Evolutionary conservation across 345 rosid genomes (phyloP).

Genomic region (Hibiscus trionum): DNA sequence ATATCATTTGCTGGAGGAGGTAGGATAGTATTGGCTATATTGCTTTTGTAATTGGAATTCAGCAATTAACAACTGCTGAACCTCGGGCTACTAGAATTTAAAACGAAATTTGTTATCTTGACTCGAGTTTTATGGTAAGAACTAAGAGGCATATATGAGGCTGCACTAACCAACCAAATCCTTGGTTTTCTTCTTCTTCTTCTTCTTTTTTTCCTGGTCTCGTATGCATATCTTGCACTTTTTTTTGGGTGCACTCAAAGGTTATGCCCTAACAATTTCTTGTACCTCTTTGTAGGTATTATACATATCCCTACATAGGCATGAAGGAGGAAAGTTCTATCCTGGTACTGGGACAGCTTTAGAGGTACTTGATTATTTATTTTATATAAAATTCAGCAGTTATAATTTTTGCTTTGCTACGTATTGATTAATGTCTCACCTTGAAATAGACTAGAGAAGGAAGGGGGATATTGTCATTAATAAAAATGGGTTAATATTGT

Average conservation of each 20-base stretch:
- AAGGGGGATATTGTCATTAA: background rate
- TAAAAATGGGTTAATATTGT: background rate
- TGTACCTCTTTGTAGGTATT: conserved; percentile 45
- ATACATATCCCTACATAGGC: conserved; percentile 88
- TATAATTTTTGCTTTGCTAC: background rate
- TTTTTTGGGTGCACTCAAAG: background rate
- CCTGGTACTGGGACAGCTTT: conserved; percentile 86
- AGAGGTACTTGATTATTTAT: conserved; percentile 46
- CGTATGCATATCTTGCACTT: background rate
- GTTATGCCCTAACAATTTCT: background rate
- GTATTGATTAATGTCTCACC: background rate
- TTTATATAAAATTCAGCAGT: background rate
- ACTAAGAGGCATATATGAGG: conserved; percentile 3
- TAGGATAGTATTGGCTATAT: conserved; percentile 2
- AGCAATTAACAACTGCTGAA: conserved; percentile 7
- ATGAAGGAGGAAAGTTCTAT: conserved; percentile 81
- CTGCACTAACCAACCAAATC: background rate
- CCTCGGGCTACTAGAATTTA: background rate
- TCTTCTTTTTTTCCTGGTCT: background rate
- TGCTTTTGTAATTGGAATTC: background rate
- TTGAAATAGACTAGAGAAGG: background rate
- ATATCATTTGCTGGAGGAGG: conserved; percentile 17
- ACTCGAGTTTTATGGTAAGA: background rate
- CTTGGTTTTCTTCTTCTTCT: background rate
- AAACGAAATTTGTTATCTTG: background rate